phyloP scores from a whole-genome alignment of 2,329 filamentous ascomycete genomes.

The Arthrobotrys megalospora region DNA sequence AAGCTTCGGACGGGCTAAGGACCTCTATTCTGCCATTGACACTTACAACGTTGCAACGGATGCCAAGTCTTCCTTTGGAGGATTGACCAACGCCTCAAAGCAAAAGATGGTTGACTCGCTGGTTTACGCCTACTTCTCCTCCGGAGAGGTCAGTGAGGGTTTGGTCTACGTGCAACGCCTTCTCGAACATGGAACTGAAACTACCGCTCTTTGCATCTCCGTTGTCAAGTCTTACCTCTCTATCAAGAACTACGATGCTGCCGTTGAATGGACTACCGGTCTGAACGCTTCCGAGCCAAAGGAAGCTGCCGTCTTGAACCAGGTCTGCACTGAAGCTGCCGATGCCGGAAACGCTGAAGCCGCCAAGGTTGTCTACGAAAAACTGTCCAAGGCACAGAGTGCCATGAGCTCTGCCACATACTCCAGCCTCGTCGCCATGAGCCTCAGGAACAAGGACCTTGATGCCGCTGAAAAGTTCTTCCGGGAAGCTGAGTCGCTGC shows the following conservation, averaged over 20 bases:
- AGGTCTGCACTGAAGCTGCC: slow-evolving; percentile 56
- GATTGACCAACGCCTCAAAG: slow-evolving; percentile 70
- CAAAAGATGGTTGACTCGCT: slow-evolving; percentile 80
- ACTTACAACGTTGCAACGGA: slow-evolving; percentile 88
- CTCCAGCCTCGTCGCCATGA: slow-evolving; percentile 52
- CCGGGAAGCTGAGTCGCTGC: slow-evolving; percentile 49
- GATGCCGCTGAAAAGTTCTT: slow-evolving; percentile 58
- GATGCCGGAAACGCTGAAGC: slow-evolving; percentile 56
- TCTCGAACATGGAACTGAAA: slow-evolving; percentile 59
- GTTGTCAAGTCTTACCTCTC: slow-evolving; percentile 60
- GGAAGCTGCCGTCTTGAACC: slow-evolving; percentile 55
- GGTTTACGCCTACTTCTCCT: slow-evolving; percentile 74
- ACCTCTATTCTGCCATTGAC: slow-evolving; percentile 89
- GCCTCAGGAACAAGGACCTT: slow-evolving; percentile 58
- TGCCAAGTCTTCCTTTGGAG: slow-evolving; percentile 81
- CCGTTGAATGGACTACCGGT: slow-evolving; percentile 59
- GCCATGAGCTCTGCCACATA: slow-evolving; percentile 40
- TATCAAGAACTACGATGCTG: slow-evolving; percentile 57
- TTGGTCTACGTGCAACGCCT: slow-evolving; percentile 59
- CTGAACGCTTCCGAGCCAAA: slow-evolving; percentile 55
- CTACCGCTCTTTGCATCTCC: slow-evolving; percentile 60
- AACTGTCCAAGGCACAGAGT: slow-evolving; percentile 46
- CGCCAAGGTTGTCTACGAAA: slow-evolving; percentile 52
- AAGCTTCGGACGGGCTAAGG: slow-evolving; percentile 86
- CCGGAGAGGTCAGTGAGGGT: slow-evolving; percentile 72